Evolutionary conservation across 2,329 filamentous ascomycete genomes (phyloP), one percentile per base, ranked within the genome.

Genomic region (Calonectria hawksworthii): DNA sequence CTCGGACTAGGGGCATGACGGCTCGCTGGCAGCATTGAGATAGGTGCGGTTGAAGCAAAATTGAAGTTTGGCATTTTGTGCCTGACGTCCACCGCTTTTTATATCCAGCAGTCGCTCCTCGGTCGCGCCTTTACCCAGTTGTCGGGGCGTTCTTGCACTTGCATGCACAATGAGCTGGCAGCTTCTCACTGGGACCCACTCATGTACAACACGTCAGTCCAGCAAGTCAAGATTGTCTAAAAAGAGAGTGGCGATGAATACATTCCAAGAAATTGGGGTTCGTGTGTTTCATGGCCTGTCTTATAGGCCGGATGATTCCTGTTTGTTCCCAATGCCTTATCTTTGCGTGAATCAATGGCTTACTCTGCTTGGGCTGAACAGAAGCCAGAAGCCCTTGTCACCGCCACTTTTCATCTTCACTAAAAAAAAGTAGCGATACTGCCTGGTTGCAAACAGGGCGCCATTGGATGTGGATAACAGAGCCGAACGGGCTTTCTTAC

Each of bases 111-210:
- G 71, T 72, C 74, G 69, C 75, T 74, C 78, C 41, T 68, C 26
- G 70, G 70, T 75, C 72, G 66, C 65, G 66, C 73, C 71, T 75
- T 75, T 72, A 75, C 70, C 72, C 52, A 69, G 73, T 72, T 32
- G 51, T 59, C 67, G 72, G 65, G 73, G 70, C 73, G 72, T 72
- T 77, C 72, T 75, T 69, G 73, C 70, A 73, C 73, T 75, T 75
- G 73, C 79, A 80, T 80, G 80, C 80, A 81, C 74, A 79, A 76
- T 81, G 80, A 81, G 75, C 68, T 81, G 80, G 80, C 80, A 81
- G 50, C 72, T 73, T 73, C 75, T 79, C 50, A 79, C 72, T 80
- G 77, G 72, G 77, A 73, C 77, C 80, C 80, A 80, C 79, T 78
- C 75, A 78, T 74, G 76, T 79, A 76, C 77, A 79, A 78, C 77